phyloP scores from a whole-genome alignment of 78 protist genomes.

The Bodo saltans region DNA sequence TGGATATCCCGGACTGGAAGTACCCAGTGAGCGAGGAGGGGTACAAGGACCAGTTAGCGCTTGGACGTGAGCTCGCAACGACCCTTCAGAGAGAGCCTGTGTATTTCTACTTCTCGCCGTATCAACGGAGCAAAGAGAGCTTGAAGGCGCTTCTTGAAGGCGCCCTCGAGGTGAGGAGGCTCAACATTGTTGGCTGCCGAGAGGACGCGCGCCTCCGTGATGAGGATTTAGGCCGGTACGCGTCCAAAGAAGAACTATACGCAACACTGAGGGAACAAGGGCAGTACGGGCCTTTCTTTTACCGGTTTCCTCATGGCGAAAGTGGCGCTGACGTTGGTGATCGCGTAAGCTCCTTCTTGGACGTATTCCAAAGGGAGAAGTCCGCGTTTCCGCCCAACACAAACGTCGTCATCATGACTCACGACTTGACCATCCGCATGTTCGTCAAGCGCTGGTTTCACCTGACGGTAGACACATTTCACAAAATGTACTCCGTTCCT shows the following conservation, averaged over 20 bases:
- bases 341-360: conserved; percentile 39
- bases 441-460: conserved; percentile 56
- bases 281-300: conserved; percentile 50
- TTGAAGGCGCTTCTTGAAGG: neutral
- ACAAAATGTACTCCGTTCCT: conserved; percentile 28
- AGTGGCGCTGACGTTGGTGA: conserved; percentile 52
- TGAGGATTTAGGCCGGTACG: conserved; percentile 63
- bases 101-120: conserved; percentile 37
- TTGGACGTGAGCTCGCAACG: conserved; percentile 20
- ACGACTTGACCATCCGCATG: conserved; percentile 51
- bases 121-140: conserved; percentile 30
- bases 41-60: neutral
- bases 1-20: conserved; percentile 39
- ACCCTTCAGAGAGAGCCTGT: conserved; percentile 23
- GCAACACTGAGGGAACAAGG: neutral
- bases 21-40: conserved; percentile 35
- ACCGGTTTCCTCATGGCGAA: conserved; percentile 60
- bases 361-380: neutral
- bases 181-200: neutral
- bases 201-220: conserved; percentile 61
- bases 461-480: conserved; percentile 34
- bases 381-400: neutral
- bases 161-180: neutral
- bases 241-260: neutral
- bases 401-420: conserved; percentile 38